Evolutionary conservation across 208 protist species (phyloP).

Genomic region (Balamuthia mandrillaris): DNA sequence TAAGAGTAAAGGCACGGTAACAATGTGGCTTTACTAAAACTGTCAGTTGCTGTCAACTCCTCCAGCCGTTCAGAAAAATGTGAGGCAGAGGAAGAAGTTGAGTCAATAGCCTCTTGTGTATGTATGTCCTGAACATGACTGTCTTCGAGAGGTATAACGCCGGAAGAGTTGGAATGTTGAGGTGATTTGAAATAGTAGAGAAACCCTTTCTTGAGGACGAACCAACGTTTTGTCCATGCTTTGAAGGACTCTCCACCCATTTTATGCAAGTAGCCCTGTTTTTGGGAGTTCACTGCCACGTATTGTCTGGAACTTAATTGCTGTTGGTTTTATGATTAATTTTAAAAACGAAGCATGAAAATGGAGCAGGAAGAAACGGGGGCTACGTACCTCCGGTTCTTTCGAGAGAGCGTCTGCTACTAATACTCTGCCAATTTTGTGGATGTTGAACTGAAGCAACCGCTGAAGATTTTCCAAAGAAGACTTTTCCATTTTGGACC

Average conservation of each 20-base stretch:
- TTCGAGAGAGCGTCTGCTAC: no score
- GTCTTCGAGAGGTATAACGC: no score
- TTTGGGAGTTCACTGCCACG: not conserved
- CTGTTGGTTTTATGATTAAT: not conserved
- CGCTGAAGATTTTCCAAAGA: not conserved
- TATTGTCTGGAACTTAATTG: not conserved
- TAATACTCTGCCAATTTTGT: not conserved
- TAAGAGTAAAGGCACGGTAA: no score
- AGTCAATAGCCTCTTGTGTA: no score
- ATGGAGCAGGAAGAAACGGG: no score
- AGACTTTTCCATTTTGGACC: not conserved
- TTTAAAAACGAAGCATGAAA: no score
- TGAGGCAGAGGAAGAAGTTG: no score
- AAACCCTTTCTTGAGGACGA: slow-evolving; percentile 18
- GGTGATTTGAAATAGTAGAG: slow-evolving; percentile 18
- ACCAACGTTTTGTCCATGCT: not conserved
- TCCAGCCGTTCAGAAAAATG: no score
- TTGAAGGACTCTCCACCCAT: not conserved
- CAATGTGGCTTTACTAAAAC: no score
- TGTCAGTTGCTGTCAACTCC: no score
- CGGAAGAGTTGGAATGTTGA: not conserved
- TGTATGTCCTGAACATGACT: no score
- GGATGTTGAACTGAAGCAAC: not conserved
- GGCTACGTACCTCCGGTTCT: no score
- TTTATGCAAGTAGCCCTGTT: slow-evolving; percentile 2